phyloP scores from a whole-genome alignment of 179 eudicot genomes.

The Vitellaria paradoxa region DNA sequence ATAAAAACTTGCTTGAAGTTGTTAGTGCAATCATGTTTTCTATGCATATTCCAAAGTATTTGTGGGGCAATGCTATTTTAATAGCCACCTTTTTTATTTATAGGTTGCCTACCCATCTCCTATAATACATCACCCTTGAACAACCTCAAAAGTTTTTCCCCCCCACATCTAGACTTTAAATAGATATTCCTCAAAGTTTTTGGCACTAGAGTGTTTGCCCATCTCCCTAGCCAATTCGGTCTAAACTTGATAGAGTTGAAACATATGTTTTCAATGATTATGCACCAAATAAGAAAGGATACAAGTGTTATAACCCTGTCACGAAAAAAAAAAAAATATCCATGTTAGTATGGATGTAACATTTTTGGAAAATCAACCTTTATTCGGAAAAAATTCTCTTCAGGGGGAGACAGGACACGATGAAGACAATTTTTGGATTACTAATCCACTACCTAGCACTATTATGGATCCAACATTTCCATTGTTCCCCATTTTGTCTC shows the following conservation, averaged over 20 bases:
- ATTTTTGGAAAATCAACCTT: neutral
- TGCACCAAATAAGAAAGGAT: neutral
- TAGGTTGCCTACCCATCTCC: neutral
- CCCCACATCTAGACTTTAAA: neutral
- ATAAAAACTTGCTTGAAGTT: neutral
- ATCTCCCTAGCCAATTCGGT: neutral
- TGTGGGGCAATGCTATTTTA: neutral
- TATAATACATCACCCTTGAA: neutral
- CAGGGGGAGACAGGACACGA: neutral
- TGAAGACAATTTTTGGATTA: neutral
- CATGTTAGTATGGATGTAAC: neutral
- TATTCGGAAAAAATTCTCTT: neutral
- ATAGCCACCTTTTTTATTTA: neutral
- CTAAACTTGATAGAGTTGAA: neutral
- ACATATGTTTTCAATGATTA: neutral
- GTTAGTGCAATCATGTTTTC: neutral
- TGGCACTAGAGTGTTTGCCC: neutral
- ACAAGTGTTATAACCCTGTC: neutral
- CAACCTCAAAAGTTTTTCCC: neutral
- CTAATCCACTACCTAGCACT: too few species aligned
- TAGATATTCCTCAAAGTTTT: neutral
- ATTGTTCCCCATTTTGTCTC: too few species aligned
- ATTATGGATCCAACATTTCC: too few species aligned
- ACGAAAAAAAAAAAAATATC: neutral
- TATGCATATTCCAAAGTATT: neutral